phyloP scores from a whole-genome alignment of 1,284 basidiomycete genomes.

The Retiboletus flavoniger region DNA sequence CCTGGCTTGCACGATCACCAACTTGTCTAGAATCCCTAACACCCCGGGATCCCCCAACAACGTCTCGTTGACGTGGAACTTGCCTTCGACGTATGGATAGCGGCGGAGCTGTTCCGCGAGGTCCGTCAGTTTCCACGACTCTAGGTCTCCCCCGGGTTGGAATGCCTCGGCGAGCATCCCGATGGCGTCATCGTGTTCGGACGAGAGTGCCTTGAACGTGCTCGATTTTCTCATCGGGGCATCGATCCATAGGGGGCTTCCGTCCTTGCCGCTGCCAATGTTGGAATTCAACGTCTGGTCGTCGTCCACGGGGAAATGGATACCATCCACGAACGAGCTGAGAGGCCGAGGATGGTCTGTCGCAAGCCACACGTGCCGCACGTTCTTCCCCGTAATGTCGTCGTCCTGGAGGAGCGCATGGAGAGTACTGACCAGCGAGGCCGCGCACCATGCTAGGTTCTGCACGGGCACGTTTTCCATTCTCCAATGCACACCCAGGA shows the following conservation, averaged over 20 bases:
- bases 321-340: not conserved
- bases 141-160: conserved; percentile 38
- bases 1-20: conserved; percentile 43
- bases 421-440: conserved; percentile 44
- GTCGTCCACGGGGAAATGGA: not conserved
- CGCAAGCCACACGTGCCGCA: conserved; percentile 46
- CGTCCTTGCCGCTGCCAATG: not conserved
- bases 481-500: conserved; percentile 50
- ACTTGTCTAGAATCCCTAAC: conserved; percentile 49
- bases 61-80: conserved; percentile 31
- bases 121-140: conserved; percentile 41
- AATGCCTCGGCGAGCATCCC: conserved; percentile 43
- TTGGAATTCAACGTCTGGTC: not conserved
- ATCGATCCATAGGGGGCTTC: not conserved
- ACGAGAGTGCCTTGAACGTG: conserved; percentile 40
- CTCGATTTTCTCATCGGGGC: conserved; percentile 37
- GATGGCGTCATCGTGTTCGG: conserved; percentile 42
- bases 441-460: conserved; percentile 43
- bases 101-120: conserved; percentile 31
- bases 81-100: conserved; percentile 26
- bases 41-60: conserved; percentile 45
- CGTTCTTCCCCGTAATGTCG: conserved; percentile 22
- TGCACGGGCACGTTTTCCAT: conserved; percentile 45
- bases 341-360: conserved; percentile 45
- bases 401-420: conserved; percentile 35